A percentile compares a stretch with the other conserved stretches of the same genome.
Evolutionary conservation across 2,329 filamentous ascomycete genomes (phyloP).

Genomic region (Nigrospora osmanthi): DNA sequence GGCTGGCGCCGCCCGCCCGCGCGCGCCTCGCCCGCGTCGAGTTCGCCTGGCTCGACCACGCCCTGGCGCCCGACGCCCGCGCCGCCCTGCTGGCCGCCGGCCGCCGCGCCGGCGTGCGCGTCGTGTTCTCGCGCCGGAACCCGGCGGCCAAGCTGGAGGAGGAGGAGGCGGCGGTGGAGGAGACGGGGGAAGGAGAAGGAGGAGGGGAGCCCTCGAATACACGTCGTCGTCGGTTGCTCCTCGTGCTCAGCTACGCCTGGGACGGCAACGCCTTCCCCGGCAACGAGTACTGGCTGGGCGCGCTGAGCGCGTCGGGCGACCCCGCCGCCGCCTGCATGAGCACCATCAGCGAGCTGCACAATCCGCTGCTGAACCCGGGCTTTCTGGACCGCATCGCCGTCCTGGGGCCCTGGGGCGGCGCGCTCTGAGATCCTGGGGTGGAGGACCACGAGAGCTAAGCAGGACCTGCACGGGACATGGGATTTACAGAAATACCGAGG

Average conservation of each 20-base stretch:
- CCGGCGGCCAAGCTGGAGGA: conserved; percentile 15
- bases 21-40: conserved; percentile 15
- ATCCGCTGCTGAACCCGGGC: conserved; percentile 18
- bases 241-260: conserved; percentile 23
- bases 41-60: conserved; percentile 12
- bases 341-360: conserved; percentile 23
- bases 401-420: conserved; percentile 1
- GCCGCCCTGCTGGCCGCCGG: neutral
- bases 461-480: too few species aligned
- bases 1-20: conserved; percentile 4
- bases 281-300: conserved; percentile 21
- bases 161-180: conserved; percentile 2
- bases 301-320: conserved; percentile 16
- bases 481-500: too few species aligned
- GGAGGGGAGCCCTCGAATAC: too few species aligned
- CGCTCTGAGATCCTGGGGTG: too few species aligned
- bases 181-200: too few species aligned
- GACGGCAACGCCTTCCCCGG: conserved; percentile 23
- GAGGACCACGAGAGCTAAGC: too few species aligned
- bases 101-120: conserved; percentile 4
- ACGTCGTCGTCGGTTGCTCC: conserved; percentile 5
- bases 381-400: conserved; percentile 15
- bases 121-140: conserved; percentile 14
- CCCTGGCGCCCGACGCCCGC: neutral
- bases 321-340: conserved; percentile 25